Conservation (phyloP, 164 flowering plant genomes). For the Saururus chinensis region DNA sequence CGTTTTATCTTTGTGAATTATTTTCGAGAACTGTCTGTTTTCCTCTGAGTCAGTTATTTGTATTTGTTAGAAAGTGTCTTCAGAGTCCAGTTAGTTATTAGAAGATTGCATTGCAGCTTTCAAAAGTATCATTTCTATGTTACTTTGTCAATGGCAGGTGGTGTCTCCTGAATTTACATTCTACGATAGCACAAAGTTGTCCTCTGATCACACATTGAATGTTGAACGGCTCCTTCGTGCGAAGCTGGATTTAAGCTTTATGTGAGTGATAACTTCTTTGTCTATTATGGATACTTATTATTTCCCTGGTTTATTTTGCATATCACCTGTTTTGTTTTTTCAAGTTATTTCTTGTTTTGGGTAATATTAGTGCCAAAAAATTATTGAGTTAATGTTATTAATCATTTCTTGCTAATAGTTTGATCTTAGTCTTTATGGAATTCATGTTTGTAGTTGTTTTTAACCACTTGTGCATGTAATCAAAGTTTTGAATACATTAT, state of each 20-base stretch:
- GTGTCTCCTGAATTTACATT: constrained; percentile 93
- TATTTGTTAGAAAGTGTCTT: not conserved
- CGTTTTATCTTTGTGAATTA: too few species aligned
- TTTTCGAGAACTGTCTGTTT: too few species aligned
- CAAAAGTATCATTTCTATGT: not conserved
- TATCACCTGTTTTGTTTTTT: not conserved
- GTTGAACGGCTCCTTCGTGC: constrained; percentile 94
- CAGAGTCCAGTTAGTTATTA: not conserved
- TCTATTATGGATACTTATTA: not conserved
- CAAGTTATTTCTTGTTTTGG: too few species aligned
- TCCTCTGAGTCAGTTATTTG: too few species aligned
- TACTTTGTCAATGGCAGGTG: constrained; percentile 30
- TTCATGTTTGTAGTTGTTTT: too few species aligned
- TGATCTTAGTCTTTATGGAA: too few species aligned
- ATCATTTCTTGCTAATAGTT: too few species aligned
- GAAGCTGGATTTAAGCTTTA: constrained; percentile 85
- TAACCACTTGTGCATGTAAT: too few species aligned
- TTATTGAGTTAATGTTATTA: too few species aligned
- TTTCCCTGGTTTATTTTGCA: not conserved
- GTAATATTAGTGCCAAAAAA: too few species aligned
- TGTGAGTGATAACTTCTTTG: constrained; percentile 37
- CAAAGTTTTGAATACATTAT: too few species aligned
- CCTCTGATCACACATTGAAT: constrained; percentile 53
- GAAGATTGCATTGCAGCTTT: not conserved
- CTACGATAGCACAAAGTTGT: constrained; percentile 77